Conservation (phyloP, 148 eudicot species). For the Diospyros kaki region DNA sequence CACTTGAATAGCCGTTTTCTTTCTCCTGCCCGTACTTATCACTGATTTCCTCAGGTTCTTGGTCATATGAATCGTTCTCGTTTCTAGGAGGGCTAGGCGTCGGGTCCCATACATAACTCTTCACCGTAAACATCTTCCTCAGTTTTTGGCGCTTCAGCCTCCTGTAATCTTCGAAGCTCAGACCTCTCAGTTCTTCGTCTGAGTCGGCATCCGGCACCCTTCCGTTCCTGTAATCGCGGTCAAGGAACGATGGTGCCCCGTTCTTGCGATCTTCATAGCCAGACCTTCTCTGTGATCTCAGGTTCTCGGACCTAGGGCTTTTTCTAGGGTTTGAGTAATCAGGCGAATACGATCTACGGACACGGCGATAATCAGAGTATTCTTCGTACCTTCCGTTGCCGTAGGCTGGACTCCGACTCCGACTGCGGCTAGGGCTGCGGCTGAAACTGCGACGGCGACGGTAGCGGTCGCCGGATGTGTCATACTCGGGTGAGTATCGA, state of each 20-base stretch:
- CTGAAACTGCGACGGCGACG: constrained; percentile 30
- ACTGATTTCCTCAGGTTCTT: constrained; percentile 20
- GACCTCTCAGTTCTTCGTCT: constrained; percentile 73
- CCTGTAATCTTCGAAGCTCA: constrained; percentile 62
- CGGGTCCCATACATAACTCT: constrained; percentile 53
- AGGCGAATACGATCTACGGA: constrained; percentile 35
- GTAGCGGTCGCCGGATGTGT: constrained; percentile 23
- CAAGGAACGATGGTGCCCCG: constrained; percentile 28
- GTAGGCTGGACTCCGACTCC: constrained; percentile 40
- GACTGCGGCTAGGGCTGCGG: constrained; percentile 42
- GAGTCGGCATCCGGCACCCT: constrained; percentile 51
- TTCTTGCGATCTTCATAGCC: constrained; percentile 25
- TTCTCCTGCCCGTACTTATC: constrained; percentile 26
- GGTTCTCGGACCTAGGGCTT: constrained; percentile 35
- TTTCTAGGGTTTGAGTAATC: constrained; percentile 34
- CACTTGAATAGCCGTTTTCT: constrained; percentile 14
- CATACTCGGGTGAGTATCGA: constrained; percentile 36
- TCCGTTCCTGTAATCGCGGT: constrained; percentile 44
- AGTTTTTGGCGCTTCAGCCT: constrained; percentile 76
- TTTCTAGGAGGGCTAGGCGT: constrained; percentile 84
- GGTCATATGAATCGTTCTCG: constrained; percentile 36
- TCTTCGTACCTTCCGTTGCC: constrained; percentile 37
- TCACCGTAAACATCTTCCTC: constrained; percentile 40
- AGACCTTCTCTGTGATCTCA: constrained; percentile 14
- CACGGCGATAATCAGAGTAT: constrained; percentile 18